A percentile compares a stretch with the other conserved stretches of the same genome.
Conservation (phyloP, 192 early-diverging fungal genomes). For the Helicostylum pulchrum region DNA sequence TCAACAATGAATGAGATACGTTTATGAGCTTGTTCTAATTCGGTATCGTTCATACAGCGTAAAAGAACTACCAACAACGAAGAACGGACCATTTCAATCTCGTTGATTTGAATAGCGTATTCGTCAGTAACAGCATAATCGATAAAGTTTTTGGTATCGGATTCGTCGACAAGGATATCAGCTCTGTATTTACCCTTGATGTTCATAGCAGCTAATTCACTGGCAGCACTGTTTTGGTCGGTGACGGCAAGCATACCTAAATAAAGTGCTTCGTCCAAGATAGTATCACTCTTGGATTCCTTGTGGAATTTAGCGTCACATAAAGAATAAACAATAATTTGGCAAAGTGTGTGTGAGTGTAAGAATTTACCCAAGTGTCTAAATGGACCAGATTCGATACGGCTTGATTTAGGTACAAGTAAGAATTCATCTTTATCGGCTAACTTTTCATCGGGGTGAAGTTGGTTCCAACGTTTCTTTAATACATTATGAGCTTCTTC, state of each 20-base stretch:
- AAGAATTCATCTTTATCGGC: slow-evolving; percentile 31
- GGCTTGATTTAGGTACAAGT: slow-evolving; percentile 47
- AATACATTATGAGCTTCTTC: slow-evolving; percentile 83
- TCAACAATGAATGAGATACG: slow-evolving; percentile 68
- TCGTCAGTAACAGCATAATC: slow-evolving; percentile 45
- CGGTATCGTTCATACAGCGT: slow-evolving; percentile 59
- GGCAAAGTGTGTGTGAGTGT: slow-evolving; percentile 67
- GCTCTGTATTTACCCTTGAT: slow-evolving; percentile 34
- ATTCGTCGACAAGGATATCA: neutral
- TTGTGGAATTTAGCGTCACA: slow-evolving; percentile 56
- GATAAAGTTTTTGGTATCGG: slow-evolving; percentile 30
- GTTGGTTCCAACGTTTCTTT: slow-evolving; percentile 34
- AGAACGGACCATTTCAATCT: slow-evolving; percentile 45
- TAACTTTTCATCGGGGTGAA: slow-evolving; percentile 24
- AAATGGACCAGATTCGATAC: slow-evolving; percentile 65
- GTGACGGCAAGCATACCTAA: slow-evolving; percentile 71
- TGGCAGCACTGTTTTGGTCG: slow-evolving; percentile 50
- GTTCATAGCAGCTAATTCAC: slow-evolving; percentile 10
- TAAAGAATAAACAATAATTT: slow-evolving; percentile 76
- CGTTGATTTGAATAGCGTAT: slow-evolving; percentile 27
- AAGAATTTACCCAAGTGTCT: slow-evolving; percentile 67
- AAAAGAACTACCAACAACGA: slow-evolving; percentile 73
- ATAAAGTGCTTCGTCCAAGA: slow-evolving; percentile 77
- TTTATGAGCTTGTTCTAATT: slow-evolving; percentile 73
- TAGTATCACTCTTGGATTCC: slow-evolving; percentile 52